Conservation (phyloP, 2,329 filamentous ascomycete species). For the Whalleya microplaca region DNA sequence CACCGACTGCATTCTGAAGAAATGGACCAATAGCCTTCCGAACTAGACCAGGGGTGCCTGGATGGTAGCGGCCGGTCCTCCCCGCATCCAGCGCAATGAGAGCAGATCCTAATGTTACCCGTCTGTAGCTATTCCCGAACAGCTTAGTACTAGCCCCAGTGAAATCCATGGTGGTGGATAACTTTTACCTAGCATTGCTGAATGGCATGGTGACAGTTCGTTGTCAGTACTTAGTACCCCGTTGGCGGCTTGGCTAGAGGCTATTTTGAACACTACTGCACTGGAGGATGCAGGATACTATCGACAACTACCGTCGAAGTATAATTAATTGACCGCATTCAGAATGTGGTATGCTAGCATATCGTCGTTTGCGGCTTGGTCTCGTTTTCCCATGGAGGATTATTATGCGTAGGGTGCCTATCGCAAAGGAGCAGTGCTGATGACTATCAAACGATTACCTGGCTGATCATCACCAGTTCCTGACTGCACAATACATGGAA, state of each 20-base stretch:
- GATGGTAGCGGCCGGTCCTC: conserved; percentile 11
- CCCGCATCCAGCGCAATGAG: conserved; percentile 10
- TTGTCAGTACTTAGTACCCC: background rate
- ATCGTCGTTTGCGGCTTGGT: background rate
- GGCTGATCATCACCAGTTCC: conserved; percentile 19
- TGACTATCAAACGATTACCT: conserved; percentile 24
- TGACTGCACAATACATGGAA: conserved; percentile 1
- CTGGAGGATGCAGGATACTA: background rate
- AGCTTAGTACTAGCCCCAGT: background rate
- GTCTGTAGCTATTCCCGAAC: conserved; percentile 4
- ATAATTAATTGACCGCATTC: background rate
- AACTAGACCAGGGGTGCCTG: conserved; percentile 12
- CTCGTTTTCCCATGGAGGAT: background rate
- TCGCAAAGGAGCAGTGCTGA: conserved; percentile 11
- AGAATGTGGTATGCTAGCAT: background rate
- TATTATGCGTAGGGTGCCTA: background rate
- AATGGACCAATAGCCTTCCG: conserved; percentile 20
- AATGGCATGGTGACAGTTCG: background rate
- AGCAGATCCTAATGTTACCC: conserved; percentile 25
- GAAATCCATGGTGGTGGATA: background rate
- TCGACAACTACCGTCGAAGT: background rate
- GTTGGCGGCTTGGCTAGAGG: background rate
- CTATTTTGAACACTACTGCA: background rate
- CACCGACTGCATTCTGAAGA: background rate
- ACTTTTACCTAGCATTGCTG: conserved; percentile 11